A percentile compares a stretch with the other conserved stretches of the same genome.
Conservation (phyloP, 805 yeast species). For the Gaillardinia entomophila region DNA sequence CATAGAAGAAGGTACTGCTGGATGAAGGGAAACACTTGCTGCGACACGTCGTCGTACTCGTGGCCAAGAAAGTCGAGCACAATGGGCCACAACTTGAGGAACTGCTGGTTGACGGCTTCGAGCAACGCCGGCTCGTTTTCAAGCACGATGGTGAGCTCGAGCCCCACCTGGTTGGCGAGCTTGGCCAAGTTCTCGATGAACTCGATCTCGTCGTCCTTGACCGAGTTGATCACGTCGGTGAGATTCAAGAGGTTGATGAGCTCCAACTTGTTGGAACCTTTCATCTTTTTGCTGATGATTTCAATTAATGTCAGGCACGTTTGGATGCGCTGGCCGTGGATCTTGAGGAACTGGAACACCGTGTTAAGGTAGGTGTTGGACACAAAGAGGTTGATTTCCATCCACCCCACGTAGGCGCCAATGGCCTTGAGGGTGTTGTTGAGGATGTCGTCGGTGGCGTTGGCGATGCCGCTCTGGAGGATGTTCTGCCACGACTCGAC, state of each 20-base stretch:
- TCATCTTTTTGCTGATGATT: constrained; percentile 73
- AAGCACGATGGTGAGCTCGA: constrained; percentile 66
- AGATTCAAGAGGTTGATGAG: constrained; percentile 65
- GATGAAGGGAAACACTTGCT: constrained; percentile 77
- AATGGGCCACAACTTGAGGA: constrained; percentile 65
- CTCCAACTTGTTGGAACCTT: constrained; percentile 62
- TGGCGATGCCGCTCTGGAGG: constrained; percentile 33
- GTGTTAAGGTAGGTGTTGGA: constrained; percentile 51
- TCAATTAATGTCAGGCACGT: constrained; percentile 58
- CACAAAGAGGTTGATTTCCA: constrained; percentile 71
- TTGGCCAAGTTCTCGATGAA: constrained; percentile 74
- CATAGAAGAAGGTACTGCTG: constrained; percentile 67
- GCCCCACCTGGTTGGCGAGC: constrained; percentile 65
- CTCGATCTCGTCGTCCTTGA: constrained; percentile 45
- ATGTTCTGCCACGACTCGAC: constrained; percentile 64
- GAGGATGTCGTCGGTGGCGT: constrained; percentile 39
- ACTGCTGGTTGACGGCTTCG: constrained; percentile 36
- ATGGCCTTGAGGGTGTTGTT: constrained; percentile 57
- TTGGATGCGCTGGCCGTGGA: constrained; percentile 43
- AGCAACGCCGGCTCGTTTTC: constrained; percentile 43
- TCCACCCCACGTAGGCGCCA: constrained; percentile 91
- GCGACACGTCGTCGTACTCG: constrained; percentile 84
- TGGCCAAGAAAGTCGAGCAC: constrained; percentile 66
- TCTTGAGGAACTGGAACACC: constrained; percentile 54
- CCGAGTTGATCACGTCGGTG: constrained; percentile 42